These are phyloP conservation scores for Moricandia moricandioides DNA, from an alignment of 345 rosid species.

Conservation along the genomic window DNA sequence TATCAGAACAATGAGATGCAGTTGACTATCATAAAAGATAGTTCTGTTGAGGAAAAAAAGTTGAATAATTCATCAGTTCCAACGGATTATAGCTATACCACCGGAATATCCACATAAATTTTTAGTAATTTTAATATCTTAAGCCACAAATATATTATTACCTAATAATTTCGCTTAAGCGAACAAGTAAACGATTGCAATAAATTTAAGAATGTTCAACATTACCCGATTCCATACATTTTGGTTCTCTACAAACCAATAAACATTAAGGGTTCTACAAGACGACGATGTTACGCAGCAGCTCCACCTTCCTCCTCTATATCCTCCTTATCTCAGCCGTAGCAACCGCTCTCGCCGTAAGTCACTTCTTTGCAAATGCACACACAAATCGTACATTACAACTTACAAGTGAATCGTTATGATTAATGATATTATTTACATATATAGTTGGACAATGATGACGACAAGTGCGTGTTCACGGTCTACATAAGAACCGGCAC, in stretches of 20 bases:
- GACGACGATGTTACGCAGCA: constrained; percentile 15
- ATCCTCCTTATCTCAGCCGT: constrained; percentile 27
- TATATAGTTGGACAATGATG: constrained; percentile 27
- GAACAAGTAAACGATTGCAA: constrained; percentile 20
- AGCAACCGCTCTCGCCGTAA: constrained; percentile 24
- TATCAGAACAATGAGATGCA: neutral
- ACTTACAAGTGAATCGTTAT: neutral
- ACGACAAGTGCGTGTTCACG: constrained; percentile 62
- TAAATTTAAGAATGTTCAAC: neutral
- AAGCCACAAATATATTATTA: constrained; percentile 1
- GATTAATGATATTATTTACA: neutral
- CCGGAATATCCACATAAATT: constrained; percentile 32
- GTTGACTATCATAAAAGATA: neutral
- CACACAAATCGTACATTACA: neutral
- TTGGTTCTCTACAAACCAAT: constrained; percentile 3
- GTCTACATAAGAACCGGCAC: constrained; percentile 73
- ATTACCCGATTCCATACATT: neutral
- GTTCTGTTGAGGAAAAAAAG: neutral
- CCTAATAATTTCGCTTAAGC: constrained; percentile 5
- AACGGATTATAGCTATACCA: constrained; percentile 19
- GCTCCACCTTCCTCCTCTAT: constrained; percentile 24
- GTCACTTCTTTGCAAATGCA: neutral
- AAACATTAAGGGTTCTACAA: neutral
- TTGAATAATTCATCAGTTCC: neutral
- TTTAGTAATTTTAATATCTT: neutral